These are phyloP conservation scores for Cercospora sojina DNA, from an alignment of 2,329 filamentous ascomycete species.

Conservation along the genomic window DNA sequence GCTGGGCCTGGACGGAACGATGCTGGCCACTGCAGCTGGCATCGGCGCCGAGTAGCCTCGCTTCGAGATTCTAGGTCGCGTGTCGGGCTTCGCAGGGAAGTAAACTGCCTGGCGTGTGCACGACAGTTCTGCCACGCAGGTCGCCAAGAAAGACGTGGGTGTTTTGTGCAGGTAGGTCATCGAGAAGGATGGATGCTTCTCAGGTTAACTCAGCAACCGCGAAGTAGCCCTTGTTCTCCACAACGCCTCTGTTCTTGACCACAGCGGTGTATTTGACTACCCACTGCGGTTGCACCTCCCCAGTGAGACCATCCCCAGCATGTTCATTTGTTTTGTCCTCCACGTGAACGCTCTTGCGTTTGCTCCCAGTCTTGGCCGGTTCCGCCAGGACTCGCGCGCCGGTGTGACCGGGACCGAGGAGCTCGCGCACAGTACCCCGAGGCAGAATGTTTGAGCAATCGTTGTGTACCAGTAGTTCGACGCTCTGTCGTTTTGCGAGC, in stretches of 20 bases:
- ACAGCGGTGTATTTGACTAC: conserved; percentile 97
- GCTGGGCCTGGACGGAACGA: neutral
- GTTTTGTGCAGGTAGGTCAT: neutral
- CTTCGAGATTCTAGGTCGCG: neutral
- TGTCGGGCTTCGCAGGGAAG: neutral
- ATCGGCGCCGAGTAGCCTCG: neutral
- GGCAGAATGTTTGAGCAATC: conserved; percentile 92
- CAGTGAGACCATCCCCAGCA: conserved; percentile 64
- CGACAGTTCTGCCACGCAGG: neutral
- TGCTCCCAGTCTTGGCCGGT: conserved; percentile 43
- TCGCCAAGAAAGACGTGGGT: neutral
- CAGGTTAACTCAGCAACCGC: conserved; percentile 64
- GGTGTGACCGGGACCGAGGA: conserved; percentile 69
- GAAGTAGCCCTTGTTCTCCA: conserved; percentile 98
- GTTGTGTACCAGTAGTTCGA: conserved; percentile 89
- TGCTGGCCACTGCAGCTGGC: neutral
- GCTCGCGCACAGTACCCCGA: conserved; percentile 75
- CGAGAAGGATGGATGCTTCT: neutral
- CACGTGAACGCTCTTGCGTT: conserved; percentile 43
- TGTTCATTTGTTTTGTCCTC: conserved; percentile 54
- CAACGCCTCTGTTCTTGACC: conserved; percentile 87
- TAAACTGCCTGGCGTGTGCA: neutral
- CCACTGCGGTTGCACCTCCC: conserved; percentile 85
- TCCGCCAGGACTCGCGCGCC: conserved; percentile 74
- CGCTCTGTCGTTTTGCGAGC: conserved; percentile 77